Base-by-base conservation (phyloP, 148 eudicot genomes). In the Talinum fruticosum region DNA sequence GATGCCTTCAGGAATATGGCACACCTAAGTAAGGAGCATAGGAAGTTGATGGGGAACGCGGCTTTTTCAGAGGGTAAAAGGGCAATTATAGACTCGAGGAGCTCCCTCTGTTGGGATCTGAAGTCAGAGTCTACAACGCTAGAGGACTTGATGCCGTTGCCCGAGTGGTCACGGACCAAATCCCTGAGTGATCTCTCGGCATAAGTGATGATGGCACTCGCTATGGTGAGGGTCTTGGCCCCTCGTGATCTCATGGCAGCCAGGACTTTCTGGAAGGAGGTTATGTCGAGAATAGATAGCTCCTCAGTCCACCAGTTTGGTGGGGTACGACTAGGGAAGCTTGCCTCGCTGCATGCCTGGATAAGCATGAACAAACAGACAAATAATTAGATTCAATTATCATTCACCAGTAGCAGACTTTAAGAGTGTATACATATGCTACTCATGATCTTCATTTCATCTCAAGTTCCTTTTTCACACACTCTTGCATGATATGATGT, bases 271-370 rank as follows among this genome's bases (percentile, higher is more conserved):
- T 84, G 79, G 78, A 96, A 96, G 73, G 89, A 90, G 64, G 72
- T 23, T 76, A 93, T 66, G 85, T 85, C 86, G n/a, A 93, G 78
- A 83, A 92, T 84, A 2, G 97, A 69, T 30, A 93, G 78, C 78
- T 93, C 97, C 38, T 96, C 93, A 0, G 99, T 88, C 99, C 99
- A 96, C 99, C 99, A 93, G 45, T 93, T 96, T 54, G 97, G 95
- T 14, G 99, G 99, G 26, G 93, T 90, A 8, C 95, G 91, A 81
- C 91, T 91, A 13, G 97, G 98, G 72, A 90, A 92, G 75, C 84
- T 90, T 4, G 91, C 97, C 82, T 96, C 98, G 18, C 79, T 88
- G 66, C 96, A 91, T 33, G 92, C 97, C 99, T 94, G 87, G 10
- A 66, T 1, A 66, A 30, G 12, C 67, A 36, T 16, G 21, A 72